Evolutionary conservation across 192 early-diverging fungal genomes (phyloP).

Genomic region (Umbelopsis isabellina): DNA sequence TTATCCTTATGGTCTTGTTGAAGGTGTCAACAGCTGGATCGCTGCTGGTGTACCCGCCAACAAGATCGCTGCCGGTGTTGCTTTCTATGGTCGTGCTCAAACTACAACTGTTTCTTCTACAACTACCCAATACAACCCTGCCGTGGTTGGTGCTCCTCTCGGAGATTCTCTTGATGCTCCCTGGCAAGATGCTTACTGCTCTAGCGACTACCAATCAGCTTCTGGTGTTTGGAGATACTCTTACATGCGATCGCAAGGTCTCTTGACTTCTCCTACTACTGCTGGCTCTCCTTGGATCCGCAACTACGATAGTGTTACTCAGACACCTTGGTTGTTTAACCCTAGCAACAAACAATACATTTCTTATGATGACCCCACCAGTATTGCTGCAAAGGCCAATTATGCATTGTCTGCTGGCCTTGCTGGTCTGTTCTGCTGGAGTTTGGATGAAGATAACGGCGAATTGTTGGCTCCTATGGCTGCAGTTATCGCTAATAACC

Average conservation of each 20-base stretch:
- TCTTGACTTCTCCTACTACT: conserved; percentile 39
- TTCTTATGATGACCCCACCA: conserved; percentile 42
- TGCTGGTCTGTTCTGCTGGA: conserved; percentile 32
- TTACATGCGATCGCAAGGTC: conserved; percentile 11
- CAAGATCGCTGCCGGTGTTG: conserved; percentile 22
- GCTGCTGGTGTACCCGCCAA: conserved; percentile 16
- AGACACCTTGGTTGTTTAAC: conserved; percentile 64
- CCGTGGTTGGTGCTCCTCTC: not conserved
- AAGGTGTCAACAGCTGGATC: not conserved
- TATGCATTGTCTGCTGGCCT: conserved; percentile 30
- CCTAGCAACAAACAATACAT: conserved; percentile 47
- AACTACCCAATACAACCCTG: conserved; percentile 21
- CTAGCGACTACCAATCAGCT: not conserved
- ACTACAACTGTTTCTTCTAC: conserved; percentile 2
- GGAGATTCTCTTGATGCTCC: conserved; percentile 15
- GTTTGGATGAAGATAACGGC: conserved; percentile 29
- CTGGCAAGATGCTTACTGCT: conserved; percentile 14
- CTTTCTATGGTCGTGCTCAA: conserved; percentile 26
- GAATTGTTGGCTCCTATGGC: conserved; percentile 22
- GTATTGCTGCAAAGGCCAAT: conserved; percentile 23
- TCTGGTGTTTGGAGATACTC: conserved; percentile 19
- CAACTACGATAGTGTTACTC: conserved; percentile 51
- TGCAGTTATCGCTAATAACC: not conserved
- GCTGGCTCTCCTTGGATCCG: conserved; percentile 51
- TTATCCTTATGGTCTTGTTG: conserved; percentile 14